A percentile compares a stretch with the other conserved stretches of the same genome.
Conservation (phyloP, 371 early-diverging fungal genomes). For the Pancytospora epiphaga region DNA sequence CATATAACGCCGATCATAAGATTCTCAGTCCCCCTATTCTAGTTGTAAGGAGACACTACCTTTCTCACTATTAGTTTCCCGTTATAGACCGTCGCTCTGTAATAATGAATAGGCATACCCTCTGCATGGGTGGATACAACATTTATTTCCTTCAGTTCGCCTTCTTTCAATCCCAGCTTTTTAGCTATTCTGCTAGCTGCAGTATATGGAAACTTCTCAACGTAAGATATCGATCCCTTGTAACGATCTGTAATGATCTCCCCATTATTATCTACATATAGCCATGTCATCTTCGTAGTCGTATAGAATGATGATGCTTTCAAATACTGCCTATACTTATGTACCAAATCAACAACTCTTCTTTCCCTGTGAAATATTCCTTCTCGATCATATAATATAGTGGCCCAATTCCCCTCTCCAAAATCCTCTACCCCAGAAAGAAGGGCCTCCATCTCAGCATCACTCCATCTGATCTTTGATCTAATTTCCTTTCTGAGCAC, state of each 20-base stretch:
- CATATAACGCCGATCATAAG: too few species aligned
- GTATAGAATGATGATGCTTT: conserved; percentile 27
- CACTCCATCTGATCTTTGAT: too few species aligned
- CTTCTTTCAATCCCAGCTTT: neutral
- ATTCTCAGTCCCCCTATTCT: too few species aligned
- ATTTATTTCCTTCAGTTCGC: neutral
- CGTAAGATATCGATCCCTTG: conserved; percentile 2
- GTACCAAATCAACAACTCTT: conserved; percentile 23
- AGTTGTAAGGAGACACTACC: too few species aligned
- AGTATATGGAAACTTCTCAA: conserved; percentile 28
- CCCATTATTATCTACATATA: conserved; percentile 17
- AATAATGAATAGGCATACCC: too few species aligned
- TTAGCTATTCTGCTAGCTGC: conserved; percentile 39
- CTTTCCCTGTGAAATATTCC: conserved; percentile 21
- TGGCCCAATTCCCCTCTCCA: conserved; percentile 36
- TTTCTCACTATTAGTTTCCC: too few species aligned
- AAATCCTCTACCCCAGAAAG: conserved; percentile 17
- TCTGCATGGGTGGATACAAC: too few species aligned
- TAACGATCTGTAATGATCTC: conserved; percentile 2
- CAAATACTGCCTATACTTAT: conserved; percentile 32
- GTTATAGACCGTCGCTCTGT: too few species aligned
- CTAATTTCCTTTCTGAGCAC: too few species aligned
- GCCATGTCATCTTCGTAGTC: conserved; percentile 4
- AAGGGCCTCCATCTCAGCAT: conserved; percentile 33
- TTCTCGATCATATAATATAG: conserved; percentile 26